Conservation (phyloP, 352 stramenopile species). For the Globisporangium cylindrosporum region DNA sequence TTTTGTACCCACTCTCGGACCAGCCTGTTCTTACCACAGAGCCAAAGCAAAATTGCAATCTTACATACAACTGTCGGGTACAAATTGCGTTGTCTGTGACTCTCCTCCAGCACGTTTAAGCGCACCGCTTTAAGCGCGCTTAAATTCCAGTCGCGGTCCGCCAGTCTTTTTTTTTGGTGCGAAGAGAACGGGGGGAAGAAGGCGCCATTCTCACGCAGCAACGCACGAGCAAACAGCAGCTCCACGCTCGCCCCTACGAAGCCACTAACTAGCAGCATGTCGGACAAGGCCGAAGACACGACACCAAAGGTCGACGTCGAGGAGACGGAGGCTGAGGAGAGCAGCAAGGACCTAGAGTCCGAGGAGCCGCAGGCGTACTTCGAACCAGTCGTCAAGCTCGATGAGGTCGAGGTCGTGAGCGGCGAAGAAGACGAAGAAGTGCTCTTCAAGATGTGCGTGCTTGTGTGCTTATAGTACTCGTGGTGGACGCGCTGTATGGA, state of each 20-base stretch:
- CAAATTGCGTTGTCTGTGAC: not conserved
- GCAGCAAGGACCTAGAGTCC: slow-evolving; percentile 61
- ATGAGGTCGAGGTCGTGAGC: slow-evolving; percentile 95
- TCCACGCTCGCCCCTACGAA: not conserved
- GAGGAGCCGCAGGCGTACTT: slow-evolving; percentile 89
- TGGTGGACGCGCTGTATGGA: not conserved
- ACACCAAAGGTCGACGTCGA: slow-evolving; percentile 55
- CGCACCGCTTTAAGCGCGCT: slow-evolving; percentile 32
- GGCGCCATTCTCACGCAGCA: slow-evolving; percentile 10
- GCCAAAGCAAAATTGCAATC: not conserved
- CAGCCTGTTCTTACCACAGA: no score
- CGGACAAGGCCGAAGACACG: slow-evolving; percentile 74
- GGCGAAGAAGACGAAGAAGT: slow-evolving; percentile 98
- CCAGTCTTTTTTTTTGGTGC: slow-evolving; percentile 28
- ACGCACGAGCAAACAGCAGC: not conserved
- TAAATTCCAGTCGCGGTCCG: slow-evolving; percentile 17
- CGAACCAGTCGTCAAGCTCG: slow-evolving; percentile 85
- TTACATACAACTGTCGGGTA: not conserved
- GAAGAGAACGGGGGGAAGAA: slow-evolving; percentile 7
- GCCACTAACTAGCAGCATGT: slow-evolving; percentile 33
- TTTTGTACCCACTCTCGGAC: no score
- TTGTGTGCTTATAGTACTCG: not conserved
- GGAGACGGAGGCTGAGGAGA: slow-evolving; percentile 43
- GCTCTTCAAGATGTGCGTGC: slow-evolving; percentile 86
- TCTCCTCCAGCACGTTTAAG: not conserved